phyloP scores from a whole-genome alignment of 2,329 filamentous ascomycete genomes.

The Hyphodiscus sp. region DNA sequence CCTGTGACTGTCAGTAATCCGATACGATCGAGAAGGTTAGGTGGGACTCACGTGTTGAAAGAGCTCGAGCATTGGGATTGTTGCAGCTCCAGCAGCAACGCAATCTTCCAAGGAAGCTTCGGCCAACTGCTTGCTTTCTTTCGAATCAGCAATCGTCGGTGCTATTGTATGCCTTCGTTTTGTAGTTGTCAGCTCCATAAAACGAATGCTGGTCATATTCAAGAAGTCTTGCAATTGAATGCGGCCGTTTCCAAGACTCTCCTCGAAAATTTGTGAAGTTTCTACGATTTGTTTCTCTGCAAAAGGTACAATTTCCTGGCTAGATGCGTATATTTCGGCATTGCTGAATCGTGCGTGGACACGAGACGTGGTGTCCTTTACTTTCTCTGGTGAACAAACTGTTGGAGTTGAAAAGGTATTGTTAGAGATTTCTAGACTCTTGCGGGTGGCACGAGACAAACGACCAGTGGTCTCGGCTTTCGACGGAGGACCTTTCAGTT shows the following conservation, averaged over 20 bases:
- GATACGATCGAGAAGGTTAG: background rate
- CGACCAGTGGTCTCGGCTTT: constrained; percentile 62
- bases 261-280: constrained; percentile 38
- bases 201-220: constrained; percentile 91
- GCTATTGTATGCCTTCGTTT: constrained; percentile 82
- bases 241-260: constrained; percentile 41
- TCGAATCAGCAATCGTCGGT: constrained; percentile 37
- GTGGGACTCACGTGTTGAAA: constrained; percentile 70
- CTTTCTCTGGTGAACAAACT: constrained; percentile 43
- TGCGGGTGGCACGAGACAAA: constrained; percentile 42
- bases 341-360: constrained; percentile 50
- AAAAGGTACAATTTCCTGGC: constrained; percentile 37
- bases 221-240: constrained; percentile 90
- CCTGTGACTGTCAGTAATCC: constrained; percentile 38
- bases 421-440: constrained; percentile 38
- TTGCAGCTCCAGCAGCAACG: constrained; percentile 84
- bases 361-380: constrained; percentile 47
- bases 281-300: constrained; percentile 38
- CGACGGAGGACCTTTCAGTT: constrained; percentile 61
- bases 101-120: constrained; percentile 62
- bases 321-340: constrained; percentile 33
- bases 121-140: constrained; percentile 29
- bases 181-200: constrained; percentile 97
- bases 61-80: constrained; percentile 84
- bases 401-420: constrained; percentile 36